These are phyloP conservation scores for Dendrobium huoshanense DNA, from an alignment of 106 monocot species.

Conservation along the genomic window DNA sequence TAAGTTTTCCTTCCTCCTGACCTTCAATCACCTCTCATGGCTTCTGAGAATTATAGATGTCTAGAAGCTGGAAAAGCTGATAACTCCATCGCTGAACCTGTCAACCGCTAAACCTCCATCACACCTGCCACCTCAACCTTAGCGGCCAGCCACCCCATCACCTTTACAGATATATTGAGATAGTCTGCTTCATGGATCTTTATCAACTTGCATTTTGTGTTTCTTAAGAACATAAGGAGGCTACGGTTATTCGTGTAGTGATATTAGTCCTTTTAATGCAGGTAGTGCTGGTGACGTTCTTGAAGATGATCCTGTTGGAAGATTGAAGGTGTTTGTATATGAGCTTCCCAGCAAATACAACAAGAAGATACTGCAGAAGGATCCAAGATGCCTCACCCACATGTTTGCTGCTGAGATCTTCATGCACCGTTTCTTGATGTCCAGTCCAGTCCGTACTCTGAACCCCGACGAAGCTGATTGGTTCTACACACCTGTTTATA, in stretches of 20 bases:
- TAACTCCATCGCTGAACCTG: too few species aligned
- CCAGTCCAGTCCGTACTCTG: conserved; percentile 73
- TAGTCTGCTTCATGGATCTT: neutral
- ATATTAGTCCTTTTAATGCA: neutral
- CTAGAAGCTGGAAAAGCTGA: too few species aligned
- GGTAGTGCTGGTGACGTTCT: conserved; percentile 61
- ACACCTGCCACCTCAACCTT: too few species aligned
- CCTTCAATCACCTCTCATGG: too few species aligned
- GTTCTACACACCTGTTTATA: conserved; percentile 78
- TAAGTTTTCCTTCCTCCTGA: too few species aligned
- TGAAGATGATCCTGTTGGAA: conserved; percentile 79
- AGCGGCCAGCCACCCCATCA: neutral
- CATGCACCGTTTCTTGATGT: conserved; percentile 85
- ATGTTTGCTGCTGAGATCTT: conserved; percentile 94
- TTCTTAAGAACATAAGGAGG: neutral
- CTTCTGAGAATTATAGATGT: too few species aligned
- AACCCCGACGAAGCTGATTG: conserved; percentile 85
- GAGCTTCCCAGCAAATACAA: conserved; percentile 84
- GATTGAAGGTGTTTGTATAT: conserved; percentile 81
- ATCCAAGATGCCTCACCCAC: conserved; percentile 75
- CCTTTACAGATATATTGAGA: neutral
- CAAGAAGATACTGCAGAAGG: conserved; percentile 84
- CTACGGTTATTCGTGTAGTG: neutral
- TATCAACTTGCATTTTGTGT: neutral
- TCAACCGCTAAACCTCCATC: too few species aligned